Evolutionary conservation across 2,329 filamentous ascomycete genomes (phyloP).

Genomic region (Botrytis sinoallii): DNA sequence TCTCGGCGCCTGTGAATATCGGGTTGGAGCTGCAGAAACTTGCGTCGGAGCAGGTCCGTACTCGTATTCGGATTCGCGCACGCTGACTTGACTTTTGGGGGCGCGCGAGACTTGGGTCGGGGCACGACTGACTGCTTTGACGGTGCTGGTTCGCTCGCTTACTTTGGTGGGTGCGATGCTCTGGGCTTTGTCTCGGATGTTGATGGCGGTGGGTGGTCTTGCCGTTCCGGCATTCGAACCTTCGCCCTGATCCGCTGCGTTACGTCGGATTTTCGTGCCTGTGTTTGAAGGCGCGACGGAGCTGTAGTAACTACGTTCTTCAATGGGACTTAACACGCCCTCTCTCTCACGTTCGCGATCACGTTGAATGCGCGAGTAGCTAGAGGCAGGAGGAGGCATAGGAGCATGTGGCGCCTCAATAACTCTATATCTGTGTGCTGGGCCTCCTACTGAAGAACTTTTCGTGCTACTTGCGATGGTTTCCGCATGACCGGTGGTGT

Average conservation of each 20-base stretch:
- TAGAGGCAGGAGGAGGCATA: constrained; percentile 13
- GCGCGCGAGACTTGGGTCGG: background rate
- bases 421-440: constrained; percentile 11
- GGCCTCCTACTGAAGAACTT: background rate
- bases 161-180: constrained; percentile 1
- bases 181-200: background rate
- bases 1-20: background rate
- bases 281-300: background rate
- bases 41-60: background rate
- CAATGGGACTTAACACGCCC: background rate
- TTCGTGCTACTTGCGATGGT: constrained; percentile 9
- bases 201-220: constrained; percentile 11
- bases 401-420: constrained; percentile 12
- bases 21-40: background rate
- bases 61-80: constrained; percentile 11
- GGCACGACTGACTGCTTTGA: constrained; percentile 10
- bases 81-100: background rate
- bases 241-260: background rate
- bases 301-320: constrained; percentile 15
- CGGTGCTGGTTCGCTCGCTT: constrained; percentile 2
- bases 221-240: constrained; percentile 12
- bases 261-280: constrained; percentile 6
- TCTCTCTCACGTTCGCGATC: constrained; percentile 15
- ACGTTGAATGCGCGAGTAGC: constrained; percentile 5
- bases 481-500: constrained; percentile 14